A percentile compares a stretch with the other conserved stretches of the same genome.
Conservation (phyloP, 257 asterid genomes). For the Gardenia jasminoides region DNA sequence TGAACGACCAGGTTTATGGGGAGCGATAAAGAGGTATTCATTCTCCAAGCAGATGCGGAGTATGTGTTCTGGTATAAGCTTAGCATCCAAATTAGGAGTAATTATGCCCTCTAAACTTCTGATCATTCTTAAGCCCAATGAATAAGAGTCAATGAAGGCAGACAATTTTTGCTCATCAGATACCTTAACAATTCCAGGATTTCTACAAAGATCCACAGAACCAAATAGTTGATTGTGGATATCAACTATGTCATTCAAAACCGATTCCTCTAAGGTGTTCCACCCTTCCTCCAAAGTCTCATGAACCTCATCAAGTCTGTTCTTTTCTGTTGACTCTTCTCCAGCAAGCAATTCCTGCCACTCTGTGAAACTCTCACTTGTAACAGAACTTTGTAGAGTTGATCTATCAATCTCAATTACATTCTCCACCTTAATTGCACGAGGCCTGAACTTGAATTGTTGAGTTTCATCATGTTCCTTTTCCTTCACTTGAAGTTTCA, state of each 20-base stretch:
- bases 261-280: slow-evolving; percentile 51
- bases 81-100: slow-evolving; percentile 67
- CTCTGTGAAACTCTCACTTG: slow-evolving; percentile 58
- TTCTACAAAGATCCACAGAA: slow-evolving; percentile 59
- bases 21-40: slow-evolving; percentile 43
- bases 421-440: slow-evolving; percentile 68
- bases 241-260: slow-evolving; percentile 58
- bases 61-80: slow-evolving; percentile 78
- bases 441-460: slow-evolving; percentile 73
- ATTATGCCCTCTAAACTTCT: slow-evolving; percentile 54
- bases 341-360: slow-evolving; percentile 75
- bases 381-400: slow-evolving; percentile 45
- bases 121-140: slow-evolving; percentile 57
- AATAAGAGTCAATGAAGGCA: slow-evolving; percentile 62
- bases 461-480: slow-evolving; percentile 47
- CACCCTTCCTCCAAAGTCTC: slow-evolving; percentile 59
- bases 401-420: slow-evolving; percentile 74
- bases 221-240: slow-evolving; percentile 82
- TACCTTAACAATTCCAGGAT: slow-evolving; percentile 53
- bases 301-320: slow-evolving; percentile 35
- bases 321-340: slow-evolving; percentile 55
- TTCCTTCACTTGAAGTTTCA: slow-evolving; percentile 51
- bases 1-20: slow-evolving; percentile 37
- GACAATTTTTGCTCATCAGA: slow-evolving; percentile 59
- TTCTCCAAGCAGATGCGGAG: slow-evolving; percentile 84